Evolutionary conservation across 352 stramenopile species (phyloP), one percentile per base, ranked within the genome.

Genomic region (Pythium utonaiense): DNA sequence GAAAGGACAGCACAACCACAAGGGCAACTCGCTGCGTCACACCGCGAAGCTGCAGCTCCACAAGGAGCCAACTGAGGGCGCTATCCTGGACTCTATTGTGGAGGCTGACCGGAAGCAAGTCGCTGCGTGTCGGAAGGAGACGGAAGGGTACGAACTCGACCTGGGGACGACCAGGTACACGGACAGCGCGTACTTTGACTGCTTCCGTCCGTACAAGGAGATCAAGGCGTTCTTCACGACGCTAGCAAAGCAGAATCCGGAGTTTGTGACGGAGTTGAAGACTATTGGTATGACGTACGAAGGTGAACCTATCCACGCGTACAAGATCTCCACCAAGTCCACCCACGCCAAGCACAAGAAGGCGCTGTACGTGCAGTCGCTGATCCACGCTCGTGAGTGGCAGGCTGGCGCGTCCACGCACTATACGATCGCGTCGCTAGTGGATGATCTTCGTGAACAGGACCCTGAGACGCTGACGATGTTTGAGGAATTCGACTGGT

Each of bases 151-250:
- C 53, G 36, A 86, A 50, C 21, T 31, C 21, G 42, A 57, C 64
- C 33, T 45, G 63, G 13, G 21, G 5, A 22, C 52, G 48, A 31
- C 54, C 16, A 27, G 34, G 48, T 86, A 86, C 60, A 71, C 69
- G 0, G 58, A 78, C 16, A 89, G 65, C 53, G 66, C 67, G 25
- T 92, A 81, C 53, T 92, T 92, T 47, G 71, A 89, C 38, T 92
- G 83, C 60, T 92, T 88, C 60, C 80, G 75, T 36, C 78, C 78
- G 40, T 57, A 62, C 10, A 75, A 90, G 36, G 62, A 90, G 41
- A 71, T 90, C 3, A 82, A 83, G 57, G 61, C 69, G 28, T 93
- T 88, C 60, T 70, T 93, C 13, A 74, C 87, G 36, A 60, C 66
- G 30, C 28, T 92, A 9, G 60, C 55, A 10, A 56, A 78, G 48